Conservation (phyloP, 1,284 basidiomycete species). For the Sporisorium graminicola region DNA sequence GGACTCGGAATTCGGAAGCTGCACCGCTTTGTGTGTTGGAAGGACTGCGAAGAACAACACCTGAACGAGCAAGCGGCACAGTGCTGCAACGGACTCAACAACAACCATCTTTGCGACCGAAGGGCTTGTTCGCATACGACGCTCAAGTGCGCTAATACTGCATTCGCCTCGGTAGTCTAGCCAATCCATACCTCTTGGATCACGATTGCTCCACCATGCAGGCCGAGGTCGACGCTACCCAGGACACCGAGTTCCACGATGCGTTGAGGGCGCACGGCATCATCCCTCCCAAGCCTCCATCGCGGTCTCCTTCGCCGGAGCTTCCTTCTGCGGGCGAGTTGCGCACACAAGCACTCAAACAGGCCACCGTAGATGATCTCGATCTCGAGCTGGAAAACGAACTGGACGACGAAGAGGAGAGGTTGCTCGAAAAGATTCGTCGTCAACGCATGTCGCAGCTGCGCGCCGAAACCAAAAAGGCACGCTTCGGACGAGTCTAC, state of each 20-base stretch:
- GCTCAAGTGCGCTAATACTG: neutral
- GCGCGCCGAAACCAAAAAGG: slow-evolving; percentile 75
- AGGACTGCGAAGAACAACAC: slow-evolving; percentile 22
- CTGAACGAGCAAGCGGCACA: too few relatives aligned
- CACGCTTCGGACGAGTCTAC: slow-evolving; percentile 84
- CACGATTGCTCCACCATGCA: slow-evolving; percentile 29
- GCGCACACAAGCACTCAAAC: slow-evolving; percentile 46
- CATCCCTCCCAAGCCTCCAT: slow-evolving; percentile 66
- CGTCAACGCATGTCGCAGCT: slow-evolving; percentile 79
- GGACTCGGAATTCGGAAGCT: slow-evolving; percentile 22
- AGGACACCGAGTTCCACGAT: slow-evolving; percentile 68
- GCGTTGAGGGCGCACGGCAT: slow-evolving; percentile 66
- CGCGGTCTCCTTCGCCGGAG: slow-evolving; percentile 66
- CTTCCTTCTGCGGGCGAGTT: slow-evolving; percentile 47
- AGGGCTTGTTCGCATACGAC: too few relatives aligned
- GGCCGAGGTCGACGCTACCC: slow-evolving; percentile 56
- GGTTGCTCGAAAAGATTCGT: slow-evolving; percentile 79
- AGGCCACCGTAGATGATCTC: slow-evolving; percentile 56
- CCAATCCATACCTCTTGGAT: neutral
- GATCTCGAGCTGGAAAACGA: slow-evolving; percentile 59
- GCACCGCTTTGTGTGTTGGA: slow-evolving; percentile 16
- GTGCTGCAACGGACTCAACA: too few relatives aligned
- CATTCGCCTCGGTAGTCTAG: neutral
- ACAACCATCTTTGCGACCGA: too few relatives aligned
- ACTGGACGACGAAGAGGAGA: slow-evolving; percentile 78